Evolutionary conservation across 148 eudicot genomes (phyloP), one percentile per base, ranked within the genome.

Genomic region (Vaccinium corymbosum): DNA sequence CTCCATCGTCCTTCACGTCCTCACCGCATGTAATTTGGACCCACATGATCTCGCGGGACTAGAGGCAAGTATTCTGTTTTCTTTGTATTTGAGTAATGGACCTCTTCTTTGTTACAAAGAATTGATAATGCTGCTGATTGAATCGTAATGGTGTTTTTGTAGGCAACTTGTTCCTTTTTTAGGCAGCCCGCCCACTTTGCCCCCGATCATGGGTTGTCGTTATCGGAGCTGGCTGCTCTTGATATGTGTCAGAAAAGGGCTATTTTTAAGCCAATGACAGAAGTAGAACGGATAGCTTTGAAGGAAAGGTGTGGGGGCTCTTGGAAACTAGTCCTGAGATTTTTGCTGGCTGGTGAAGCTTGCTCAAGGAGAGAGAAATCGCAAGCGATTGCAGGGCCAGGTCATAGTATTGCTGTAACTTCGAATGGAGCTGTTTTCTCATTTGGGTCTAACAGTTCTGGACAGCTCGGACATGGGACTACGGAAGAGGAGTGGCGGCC

Each of bases 131-230:
- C 97, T 89, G 92, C 97, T 95, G 93, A 92, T 90, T 91, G 92
- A 85, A 85, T 82, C 86, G 82, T 57, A 68, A 76, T 78, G 48
- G 64, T 87, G 80, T 86, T 71, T 86, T 64, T 88, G 87, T 93
- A 96, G 99, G 97, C 95, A 3, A 96, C 99, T 16, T 93, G 99
- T 86, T 90, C 93, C 71, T 96, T 96, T 92, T 94, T 96, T 84
- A 91, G 92, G 89, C 93, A 94, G 80, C 97, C 97, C 56, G 99
- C 98, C 42, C 86, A 92, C 80, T 93, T 93, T 84, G 86, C 92
- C 84, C 99, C 98, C 55, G 98, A 92, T 85, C 56, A 91, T 84
- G 90, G 92, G 86, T 88, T 97, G 83, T 93, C 95, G 2, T 86
- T 97, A 76, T 85, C 95, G 1, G 99, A 97, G 95, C 91, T 93